Base-by-base conservation (phyloP, 305 asterid genomes). In the Plantago rigida region DNA sequence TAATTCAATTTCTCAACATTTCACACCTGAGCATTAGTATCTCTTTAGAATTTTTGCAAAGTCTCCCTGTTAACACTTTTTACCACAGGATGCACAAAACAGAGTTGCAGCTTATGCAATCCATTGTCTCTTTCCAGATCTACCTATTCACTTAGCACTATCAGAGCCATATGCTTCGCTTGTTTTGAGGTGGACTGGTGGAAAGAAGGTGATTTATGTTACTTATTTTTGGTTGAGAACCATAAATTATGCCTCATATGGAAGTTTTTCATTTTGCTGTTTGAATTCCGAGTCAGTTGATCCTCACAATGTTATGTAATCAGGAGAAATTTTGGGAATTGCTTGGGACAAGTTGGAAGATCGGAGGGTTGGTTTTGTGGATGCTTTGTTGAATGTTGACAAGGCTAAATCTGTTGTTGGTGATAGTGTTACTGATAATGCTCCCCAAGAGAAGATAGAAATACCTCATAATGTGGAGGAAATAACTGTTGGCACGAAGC, bases 81-180 rank as follows among this genome's bases (percentile, higher is more conserved):
- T 64, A 57, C 63, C 66, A 15, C 83, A 91, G 98, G 96, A 91
- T 69, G 83, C 87, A 51, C 98, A 91, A 69, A 91, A 91, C 71
- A 78, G 80, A 73, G 96, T 91, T 67, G 98, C 98, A 62, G 89
- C 95, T 12, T 86, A 86, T 79, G 96, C 96, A 12, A 92, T 91
- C 59, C 71, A 86, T 79, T 69, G 66, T 64, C 84, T 91, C 69
- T 91, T 87, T 77, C 86, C 93, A 51, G 96, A 86, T 74, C 78
- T 91, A 58, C 96, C 98, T 26, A 85, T 87, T 73, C 88, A 86
- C 69, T 71, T 87, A 47, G 90, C 91, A 75, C 82, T 87, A 73
- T 73, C 76, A 13, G 89, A 91, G 79, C 95, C 98, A 26, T 84
- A 91, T 75, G 81, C 85, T 66, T 78, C 90, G 17, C 75, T 84